These are phyloP conservation scores for cucumber (Cucumis sativus) DNA, from an alignment of 306 rosid genomes.

Conservation along the genomic window Cucumber_9930_V3 NC_026658.2:18359501-18360000, in stretches of 20 bases:
- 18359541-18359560: background rate
- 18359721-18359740: too few relatives aligned
- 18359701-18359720: background rate
- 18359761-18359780: background rate
- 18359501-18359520: conserved; percentile 22
- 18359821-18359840: background rate
- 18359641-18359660: too few relatives aligned
- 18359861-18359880: background rate
- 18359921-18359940: background rate
- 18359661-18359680: background rate
- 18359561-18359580: background rate
- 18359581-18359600: background rate
- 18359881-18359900: background rate
- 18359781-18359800: background rate
- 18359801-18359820: background rate
- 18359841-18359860: background rate
- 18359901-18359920: background rate
- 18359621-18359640: too few relatives aligned
- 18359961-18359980: background rate
- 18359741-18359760: too few relatives aligned
- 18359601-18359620: background rate
- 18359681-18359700: background rate
- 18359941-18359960: background rate
- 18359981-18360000: too few relatives aligned
- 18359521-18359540: conserved; percentile 27